phyloP scores from a whole-genome alignment of 2,329 filamentous ascomycete genomes.

The Fusarium anguioides region DNA sequence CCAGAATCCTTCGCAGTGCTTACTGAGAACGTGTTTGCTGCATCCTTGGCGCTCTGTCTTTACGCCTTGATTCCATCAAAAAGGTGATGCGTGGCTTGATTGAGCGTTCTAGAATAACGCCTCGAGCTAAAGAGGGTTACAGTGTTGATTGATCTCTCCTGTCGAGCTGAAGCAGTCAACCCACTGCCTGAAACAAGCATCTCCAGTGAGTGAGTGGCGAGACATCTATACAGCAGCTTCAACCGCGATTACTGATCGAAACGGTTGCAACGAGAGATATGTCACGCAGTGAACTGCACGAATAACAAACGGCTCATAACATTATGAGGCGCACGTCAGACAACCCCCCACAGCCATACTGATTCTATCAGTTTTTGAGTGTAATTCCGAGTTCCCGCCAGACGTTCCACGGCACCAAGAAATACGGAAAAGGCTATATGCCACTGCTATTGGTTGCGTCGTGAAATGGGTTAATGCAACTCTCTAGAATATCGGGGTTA shows the following conservation, averaged over 20 bases:
- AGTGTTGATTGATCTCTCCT: neutral
- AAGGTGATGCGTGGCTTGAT: conserved; percentile 9
- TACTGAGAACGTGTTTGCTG: conserved; percentile 23
- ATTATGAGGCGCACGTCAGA: conserved; percentile 22
- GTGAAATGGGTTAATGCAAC: conserved; percentile 7
- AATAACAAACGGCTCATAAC: neutral
- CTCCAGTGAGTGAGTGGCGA: neutral
- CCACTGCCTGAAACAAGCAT: neutral
- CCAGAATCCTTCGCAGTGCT: conserved; percentile 36
- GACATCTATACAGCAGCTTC: neutral
- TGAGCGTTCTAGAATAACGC: conserved; percentile 21
- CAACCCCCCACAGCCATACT: conserved; percentile 22
- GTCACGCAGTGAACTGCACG: neutral
- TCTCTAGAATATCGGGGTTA: conserved; percentile 16
- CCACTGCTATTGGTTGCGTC: conserved; percentile 15
- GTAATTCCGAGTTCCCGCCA: conserved; percentile 13
- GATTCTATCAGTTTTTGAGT: conserved; percentile 17
- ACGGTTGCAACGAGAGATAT: neutral
- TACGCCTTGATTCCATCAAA: neutral
- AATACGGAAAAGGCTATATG: neutral
- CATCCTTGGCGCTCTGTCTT: conserved; percentile 6
- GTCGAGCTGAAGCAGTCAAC: neutral
- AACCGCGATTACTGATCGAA: neutral
- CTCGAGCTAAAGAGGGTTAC: neutral
- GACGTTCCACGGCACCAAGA: conserved; percentile 11